These are phyloP conservation scores for Oryza officinalis DNA, from an alignment of 176 grass and related monocot species.

Conservation along the genomic window DNA sequence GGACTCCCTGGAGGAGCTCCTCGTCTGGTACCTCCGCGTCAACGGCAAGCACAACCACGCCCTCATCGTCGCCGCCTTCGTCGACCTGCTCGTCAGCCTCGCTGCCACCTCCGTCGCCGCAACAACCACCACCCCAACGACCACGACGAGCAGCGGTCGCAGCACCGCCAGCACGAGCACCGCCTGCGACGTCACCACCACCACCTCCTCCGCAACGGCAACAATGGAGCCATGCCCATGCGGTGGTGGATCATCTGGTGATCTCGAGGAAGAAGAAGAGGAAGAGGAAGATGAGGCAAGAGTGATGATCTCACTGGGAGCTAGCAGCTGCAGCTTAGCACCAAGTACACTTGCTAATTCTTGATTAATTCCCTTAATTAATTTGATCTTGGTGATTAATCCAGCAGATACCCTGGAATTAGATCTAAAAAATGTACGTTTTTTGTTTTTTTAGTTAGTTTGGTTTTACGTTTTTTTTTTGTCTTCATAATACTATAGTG, in stretches of 20 bases:
- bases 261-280: neutral
- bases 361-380: neutral
- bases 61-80: slow-evolving; percentile 82
- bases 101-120: slow-evolving; percentile 15
- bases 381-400: neutral
- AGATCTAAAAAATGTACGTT: neutral
- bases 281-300: neutral
- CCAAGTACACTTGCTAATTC: slow-evolving; percentile 6
- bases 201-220: neutral
- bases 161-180: neutral
- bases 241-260: neutral
- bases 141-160: neutral
- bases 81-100: slow-evolving; percentile 70
- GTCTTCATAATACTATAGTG: neutral
- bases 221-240: neutral
- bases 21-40: slow-evolving; percentile 77
- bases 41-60: slow-evolving; percentile 82
- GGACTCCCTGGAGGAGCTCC: slow-evolving; percentile 63
- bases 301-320: neutral
- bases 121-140: slow-evolving; percentile 7
- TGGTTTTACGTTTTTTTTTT: neutral
- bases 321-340: no score
- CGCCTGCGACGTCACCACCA: neutral
- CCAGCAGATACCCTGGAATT: neutral
- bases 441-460: neutral